Conservation (phyloP, 352 stramenopile genomes). For the Phytophthora megakarya region DNA sequence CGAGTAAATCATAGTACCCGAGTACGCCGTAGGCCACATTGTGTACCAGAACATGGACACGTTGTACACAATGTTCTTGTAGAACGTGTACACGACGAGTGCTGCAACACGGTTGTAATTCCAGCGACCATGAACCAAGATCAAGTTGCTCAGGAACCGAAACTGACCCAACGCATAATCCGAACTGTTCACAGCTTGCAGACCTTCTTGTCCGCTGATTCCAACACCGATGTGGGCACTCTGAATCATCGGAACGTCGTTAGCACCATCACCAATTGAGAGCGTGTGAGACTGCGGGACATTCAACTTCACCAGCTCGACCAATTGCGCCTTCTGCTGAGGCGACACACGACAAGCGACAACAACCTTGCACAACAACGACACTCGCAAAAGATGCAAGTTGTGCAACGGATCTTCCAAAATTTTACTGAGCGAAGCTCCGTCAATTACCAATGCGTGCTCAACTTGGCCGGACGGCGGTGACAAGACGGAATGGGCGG, state of each 20-base stretch:
- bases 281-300: slow-evolving; percentile 83
- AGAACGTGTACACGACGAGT: slow-evolving; percentile 91
- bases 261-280: slow-evolving; percentile 91
- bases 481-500: slow-evolving; percentile 35
- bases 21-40: slow-evolving; percentile 90
- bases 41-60: slow-evolving; percentile 92
- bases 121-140: slow-evolving; percentile 85
- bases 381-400: slow-evolving; percentile 80
- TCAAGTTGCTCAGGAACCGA: slow-evolving; percentile 71
- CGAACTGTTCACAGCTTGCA: slow-evolving; percentile 93
- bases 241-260: slow-evolving; percentile 93
- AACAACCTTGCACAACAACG: slow-evolving; percentile 94
- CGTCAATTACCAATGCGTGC: slow-evolving; percentile 95
- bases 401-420: slow-evolving; percentile 76
- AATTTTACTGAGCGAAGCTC: slow-evolving; percentile 87
- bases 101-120: slow-evolving; percentile 88
- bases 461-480: slow-evolving; percentile 42
- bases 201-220: slow-evolving; percentile 98
- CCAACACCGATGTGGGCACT: slow-evolving; percentile 89
- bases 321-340: slow-evolving; percentile 97
- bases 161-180: slow-evolving; percentile 89
- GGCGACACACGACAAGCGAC: slow-evolving; percentile 98
- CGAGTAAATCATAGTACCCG: slow-evolving; percentile 87
- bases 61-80: slow-evolving; percentile 93
- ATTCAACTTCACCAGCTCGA: slow-evolving; percentile 94